Base-by-base conservation (phyloP, 768 basidiomycete genomes). In the Hemileccinum impolitum region DNA sequence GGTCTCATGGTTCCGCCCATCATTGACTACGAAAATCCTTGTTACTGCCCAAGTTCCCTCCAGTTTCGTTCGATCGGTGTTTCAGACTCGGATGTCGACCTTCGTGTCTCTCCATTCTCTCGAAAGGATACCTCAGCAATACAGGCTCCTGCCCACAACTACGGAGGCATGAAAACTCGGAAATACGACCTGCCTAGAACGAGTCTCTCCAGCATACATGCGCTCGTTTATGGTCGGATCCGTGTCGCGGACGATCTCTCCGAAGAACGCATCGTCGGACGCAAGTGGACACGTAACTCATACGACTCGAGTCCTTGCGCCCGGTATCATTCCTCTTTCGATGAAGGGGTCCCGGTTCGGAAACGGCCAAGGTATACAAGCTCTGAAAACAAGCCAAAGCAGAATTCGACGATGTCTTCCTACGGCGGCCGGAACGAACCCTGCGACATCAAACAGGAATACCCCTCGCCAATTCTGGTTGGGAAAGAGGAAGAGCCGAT, bases 21-120 rank as follows among this genome's bases (percentile, higher is more conserved):
- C 15, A 60, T 78, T 23, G 79, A 82, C 64, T 60, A 70, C n/a
- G 66, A 76, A 23, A 83, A 84, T 49, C 81, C 82, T 6, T 69
- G 77, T 37, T 83, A 82, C 63, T 83, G 81, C 52, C 80, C 81
- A 13, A 57, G 70, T 19, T 49, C 60, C 50, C 49, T 56, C 41
- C 61, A 58, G 47, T 47, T 53, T 44, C 43, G 51, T 59, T 35
- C 50, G 10, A 12, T 14, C 3, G 6, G 19, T 15, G 43, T n/a
- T 44, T 18, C 43, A 14, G 26, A 36, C 39, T 45, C 17, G 41
- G 54, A 45, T 40, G 26, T 17, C 9, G 31, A 52, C 35, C 15
- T 37, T 15, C 42, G 50, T n/a, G 11, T 52, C 11, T 39, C 30
- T n/a, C 23, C 51, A 31, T 47, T 41, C 42, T 35, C 49, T 26